A percentile compares a stretch with the other conserved stretches of the same genome.
Conservation (phyloP, 2,329 filamentous ascomycete genomes). For the Cercospora sojina region DNA sequence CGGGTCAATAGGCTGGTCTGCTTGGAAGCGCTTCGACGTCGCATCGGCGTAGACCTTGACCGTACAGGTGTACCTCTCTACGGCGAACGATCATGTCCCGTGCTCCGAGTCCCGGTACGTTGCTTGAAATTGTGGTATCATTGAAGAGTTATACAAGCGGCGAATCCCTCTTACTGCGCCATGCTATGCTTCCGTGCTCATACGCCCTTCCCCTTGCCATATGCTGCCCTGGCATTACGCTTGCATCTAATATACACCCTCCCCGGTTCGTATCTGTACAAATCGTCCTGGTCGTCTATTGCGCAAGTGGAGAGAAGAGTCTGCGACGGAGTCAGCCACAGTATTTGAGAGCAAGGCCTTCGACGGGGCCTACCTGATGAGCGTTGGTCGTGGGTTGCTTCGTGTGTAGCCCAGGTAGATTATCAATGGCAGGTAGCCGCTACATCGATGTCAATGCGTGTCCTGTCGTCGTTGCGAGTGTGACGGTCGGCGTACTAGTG, state of each 20-base stretch:
- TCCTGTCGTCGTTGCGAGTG: not conserved
- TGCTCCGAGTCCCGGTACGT: not conserved
- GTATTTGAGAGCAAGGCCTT: not conserved
- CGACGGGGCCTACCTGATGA: slow-evolving; percentile 59
- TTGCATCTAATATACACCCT: slow-evolving; percentile 25
- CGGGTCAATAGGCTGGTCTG: not conserved
- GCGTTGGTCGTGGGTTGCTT: slow-evolving; percentile 83
- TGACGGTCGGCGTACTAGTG: slow-evolving; percentile 71
- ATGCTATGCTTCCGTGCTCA: slow-evolving; percentile 19
- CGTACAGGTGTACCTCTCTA: not conserved
- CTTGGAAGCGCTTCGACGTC: not conserved
- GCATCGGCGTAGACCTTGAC: not conserved
- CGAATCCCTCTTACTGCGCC: slow-evolving; percentile 12
- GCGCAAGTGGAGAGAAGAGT: slow-evolving; percentile 36
- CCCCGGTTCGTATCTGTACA: slow-evolving; percentile 3
- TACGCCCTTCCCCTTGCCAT: slow-evolving; percentile 9
- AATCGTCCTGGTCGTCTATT: slow-evolving; percentile 26
- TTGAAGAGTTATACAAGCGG: slow-evolving; percentile 4
- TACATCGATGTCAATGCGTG: slow-evolving; percentile 41
- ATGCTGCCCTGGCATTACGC: not conserved
- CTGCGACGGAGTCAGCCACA: slow-evolving; percentile 22
- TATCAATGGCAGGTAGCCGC: slow-evolving; percentile 94
- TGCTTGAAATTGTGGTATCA: slow-evolving; percentile 9
- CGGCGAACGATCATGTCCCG: not conserved
- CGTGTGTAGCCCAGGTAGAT: slow-evolving; percentile 96